phyloP scores from a whole-genome alignment of 1,284 basidiomycete species.

The Ceratobasidium sp. region DNA sequence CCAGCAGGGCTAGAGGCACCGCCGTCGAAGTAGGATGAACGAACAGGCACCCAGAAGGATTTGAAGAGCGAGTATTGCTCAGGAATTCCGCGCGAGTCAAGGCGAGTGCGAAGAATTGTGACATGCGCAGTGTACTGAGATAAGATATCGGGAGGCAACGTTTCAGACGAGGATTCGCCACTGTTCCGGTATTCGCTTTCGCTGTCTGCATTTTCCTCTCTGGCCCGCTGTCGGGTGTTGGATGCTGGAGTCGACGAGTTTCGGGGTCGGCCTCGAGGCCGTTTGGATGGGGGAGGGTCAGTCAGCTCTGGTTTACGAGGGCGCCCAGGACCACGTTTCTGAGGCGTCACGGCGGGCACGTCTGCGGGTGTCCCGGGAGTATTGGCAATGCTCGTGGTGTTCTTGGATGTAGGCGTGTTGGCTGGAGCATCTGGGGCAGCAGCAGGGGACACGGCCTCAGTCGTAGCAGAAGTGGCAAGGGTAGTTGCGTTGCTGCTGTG shows the following conservation, averaged over 20 bases:
- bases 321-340: slow-evolving; percentile 35
- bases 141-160: slow-evolving; percentile 14
- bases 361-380: slow-evolving; percentile 6
- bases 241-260: slow-evolving; percentile 5
- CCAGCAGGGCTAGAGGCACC: slow-evolving; percentile 27
- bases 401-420: slow-evolving; percentile 1
- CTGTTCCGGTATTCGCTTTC: slow-evolving; percentile 26
- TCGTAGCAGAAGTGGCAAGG: not conserved
- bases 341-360: slow-evolving; percentile 1
- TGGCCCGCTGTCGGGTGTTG: not conserved
- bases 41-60: slow-evolving; percentile 35
- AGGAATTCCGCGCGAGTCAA: slow-evolving; percentile 35
- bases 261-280: slow-evolving; percentile 32
- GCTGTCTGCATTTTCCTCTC: slow-evolving; percentile 4
- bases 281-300: slow-evolving; percentile 6
- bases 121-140: slow-evolving; percentile 33
- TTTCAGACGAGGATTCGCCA: slow-evolving; percentile 1
- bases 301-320: slow-evolving; percentile 28
- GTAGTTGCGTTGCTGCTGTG: not conserved
- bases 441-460: not conserved
- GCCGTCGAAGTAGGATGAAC: slow-evolving; percentile 35
- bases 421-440: not conserved
- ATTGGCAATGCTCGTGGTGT: not conserved
- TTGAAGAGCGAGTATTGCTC: slow-evolving; percentile 42
- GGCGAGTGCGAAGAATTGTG: slow-evolving; percentile 24